Evolutionary conservation across 2,329 filamentous ascomycete genomes (phyloP), one percentile per base, ranked within the genome.

Genomic region (Calonectria pteridis): DNA sequence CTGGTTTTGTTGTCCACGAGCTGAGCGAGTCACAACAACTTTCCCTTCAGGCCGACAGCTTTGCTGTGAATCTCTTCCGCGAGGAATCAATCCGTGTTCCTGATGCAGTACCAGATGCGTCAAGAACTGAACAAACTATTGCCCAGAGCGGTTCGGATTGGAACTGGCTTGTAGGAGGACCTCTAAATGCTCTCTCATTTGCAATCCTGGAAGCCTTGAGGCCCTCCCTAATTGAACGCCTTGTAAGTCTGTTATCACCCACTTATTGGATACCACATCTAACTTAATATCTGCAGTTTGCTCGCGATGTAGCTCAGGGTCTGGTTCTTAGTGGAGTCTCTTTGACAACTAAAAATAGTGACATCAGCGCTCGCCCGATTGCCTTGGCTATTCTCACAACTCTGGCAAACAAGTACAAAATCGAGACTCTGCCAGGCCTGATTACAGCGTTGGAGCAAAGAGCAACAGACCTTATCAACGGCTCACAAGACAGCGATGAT

Each of bases 321-420:
- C 75, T 86, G 59, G 70, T 86, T 11, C 65, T 83, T 5, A 80
- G 81, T 43, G 78, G 80, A 35, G 76, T 77, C 11, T 51, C 77
- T n/a, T 59, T 77, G 13, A 66, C 70, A 11, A 49, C 68, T 0
- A 16, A 63, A 4, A 67, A 40, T 2, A 75, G 75, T 7, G 59
- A 55, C 2, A 64, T 71, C 2, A 72, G 77, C 31, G 76, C 77
- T 43, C 73, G 78, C 76, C 75, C 81, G 73, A 83, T 81, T 67
- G 78, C 79, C 18, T 78, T 82, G 33, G 84, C 83, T 0, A 84
- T 88, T 14, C 79, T 88, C 14, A 83, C 84, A 3, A 82, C 86
- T 4, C 76, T 89, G 33, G 83, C 86, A 63, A 89, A 89, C 77
- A 89, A 88, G 74, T 84, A 85, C 77, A 84, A 84, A 40, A 80